Conservation (phyloP, 2,329 filamentous ascomycete species). For the Pseudogymnoascus verrucosus region DNA sequence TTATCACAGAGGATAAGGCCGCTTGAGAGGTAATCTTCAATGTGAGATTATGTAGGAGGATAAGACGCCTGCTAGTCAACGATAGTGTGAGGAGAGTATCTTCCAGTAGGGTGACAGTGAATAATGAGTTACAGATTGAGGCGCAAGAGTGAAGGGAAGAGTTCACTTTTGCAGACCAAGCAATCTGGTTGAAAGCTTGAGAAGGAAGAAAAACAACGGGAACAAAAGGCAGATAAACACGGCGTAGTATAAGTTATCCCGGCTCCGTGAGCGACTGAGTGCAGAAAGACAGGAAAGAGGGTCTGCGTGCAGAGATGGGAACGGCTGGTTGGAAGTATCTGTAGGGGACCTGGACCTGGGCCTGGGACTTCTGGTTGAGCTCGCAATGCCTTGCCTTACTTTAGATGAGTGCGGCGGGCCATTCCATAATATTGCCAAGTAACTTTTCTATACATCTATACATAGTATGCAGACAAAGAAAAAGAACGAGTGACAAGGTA, state of each 20-base stretch:
- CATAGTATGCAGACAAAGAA: background rate
- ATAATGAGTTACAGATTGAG: background rate
- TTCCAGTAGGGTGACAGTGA: background rate
- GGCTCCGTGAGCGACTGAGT: background rate
- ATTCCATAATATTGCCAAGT: background rate
- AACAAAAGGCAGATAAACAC: constrained; percentile 7
- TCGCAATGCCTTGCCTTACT: background rate
- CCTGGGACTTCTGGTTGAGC: background rate
- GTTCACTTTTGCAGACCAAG: background rate
- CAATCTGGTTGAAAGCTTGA: background rate
- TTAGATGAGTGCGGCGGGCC: background rate
- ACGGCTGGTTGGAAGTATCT: background rate
- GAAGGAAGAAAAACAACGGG: background rate
- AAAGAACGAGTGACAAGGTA: background rate
- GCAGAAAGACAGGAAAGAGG: background rate
- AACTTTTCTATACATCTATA: background rate
- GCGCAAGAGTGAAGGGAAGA: background rate
- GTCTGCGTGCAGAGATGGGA: background rate
- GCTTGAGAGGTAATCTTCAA: background rate
- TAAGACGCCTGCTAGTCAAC: background rate
- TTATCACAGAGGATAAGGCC: background rate
- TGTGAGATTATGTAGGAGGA: background rate
- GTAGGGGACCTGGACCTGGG: background rate
- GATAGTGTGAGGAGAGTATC: background rate
- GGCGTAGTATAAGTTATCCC: background rate